Percentiles rank a stretch among this genome's conserved stretches.
Evolutionary conservation across 257 asterid species (phyloP).

Genomic region (Przewalskia tangutica): DNA sequence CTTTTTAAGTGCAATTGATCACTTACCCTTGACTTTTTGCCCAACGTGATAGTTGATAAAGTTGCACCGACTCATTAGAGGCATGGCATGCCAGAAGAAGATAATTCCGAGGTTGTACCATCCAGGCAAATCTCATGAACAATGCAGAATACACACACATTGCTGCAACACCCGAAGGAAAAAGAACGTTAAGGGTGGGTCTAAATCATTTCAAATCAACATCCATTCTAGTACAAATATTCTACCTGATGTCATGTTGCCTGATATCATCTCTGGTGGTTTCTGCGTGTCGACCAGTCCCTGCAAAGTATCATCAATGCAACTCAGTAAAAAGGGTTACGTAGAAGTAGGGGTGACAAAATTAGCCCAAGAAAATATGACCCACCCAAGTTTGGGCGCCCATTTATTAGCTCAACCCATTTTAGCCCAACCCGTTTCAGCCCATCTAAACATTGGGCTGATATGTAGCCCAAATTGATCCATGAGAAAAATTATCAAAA

Average conservation of each 20-base stretch:
- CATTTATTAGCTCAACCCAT: no score
- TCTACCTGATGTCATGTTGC: constrained; percentile 93
- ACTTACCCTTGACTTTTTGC: constrained; percentile 88
- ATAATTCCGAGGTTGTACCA: constrained; percentile 95
- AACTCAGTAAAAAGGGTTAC: not conserved
- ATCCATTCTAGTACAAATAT: not conserved
- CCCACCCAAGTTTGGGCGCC: no score
- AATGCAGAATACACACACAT: constrained; percentile 88
- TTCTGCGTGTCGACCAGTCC: constrained; percentile 88
- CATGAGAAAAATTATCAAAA: no score
- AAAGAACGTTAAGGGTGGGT: not conserved
- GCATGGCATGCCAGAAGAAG: constrained; percentile 85
- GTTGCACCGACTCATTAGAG: constrained; percentile 81
- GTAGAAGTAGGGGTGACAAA: not conserved
- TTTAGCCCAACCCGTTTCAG: no score
- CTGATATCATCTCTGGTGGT: constrained; percentile 95
- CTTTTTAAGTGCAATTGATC: not conserved
- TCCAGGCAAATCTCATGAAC: constrained; percentile 98
- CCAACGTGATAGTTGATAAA: constrained; percentile 82
- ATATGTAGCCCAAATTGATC: no score
- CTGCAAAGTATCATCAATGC: constrained; percentile 20
- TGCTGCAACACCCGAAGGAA: constrained; percentile 31
- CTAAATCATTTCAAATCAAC: not conserved
- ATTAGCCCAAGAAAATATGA: not conserved
- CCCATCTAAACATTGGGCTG: no score